Conservation (phyloP, 2,329 filamentous ascomycete genomes). For the Colletotrichum sp. region DNA sequence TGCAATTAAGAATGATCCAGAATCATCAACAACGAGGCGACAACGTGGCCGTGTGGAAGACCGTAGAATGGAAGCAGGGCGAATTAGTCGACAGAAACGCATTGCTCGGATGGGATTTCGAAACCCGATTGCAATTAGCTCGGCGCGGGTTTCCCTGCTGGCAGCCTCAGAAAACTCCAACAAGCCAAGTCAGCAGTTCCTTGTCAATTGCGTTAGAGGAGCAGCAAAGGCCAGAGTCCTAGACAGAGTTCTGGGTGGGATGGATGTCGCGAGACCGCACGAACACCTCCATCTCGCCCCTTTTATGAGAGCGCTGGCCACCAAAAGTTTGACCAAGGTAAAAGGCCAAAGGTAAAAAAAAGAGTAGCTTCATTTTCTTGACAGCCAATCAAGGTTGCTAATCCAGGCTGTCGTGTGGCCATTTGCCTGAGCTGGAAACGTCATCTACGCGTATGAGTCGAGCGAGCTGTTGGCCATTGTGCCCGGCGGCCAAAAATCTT, state of each 20-base stretch:
- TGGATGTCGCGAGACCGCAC: background rate
- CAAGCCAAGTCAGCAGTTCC: background rate
- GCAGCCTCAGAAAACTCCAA: background rate
- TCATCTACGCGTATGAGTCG: conserved; percentile 12
- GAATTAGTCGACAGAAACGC: background rate
- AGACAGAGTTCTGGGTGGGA: background rate
- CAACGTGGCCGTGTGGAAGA: background rate
- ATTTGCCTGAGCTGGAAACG: conserved; percentile 7
- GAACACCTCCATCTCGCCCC: background rate
- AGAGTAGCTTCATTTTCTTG: background rate
- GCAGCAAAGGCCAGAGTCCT: background rate
- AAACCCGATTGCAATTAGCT: conserved; percentile 12
- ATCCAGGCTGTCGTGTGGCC: conserved; percentile 8
- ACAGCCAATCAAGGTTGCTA: background rate
- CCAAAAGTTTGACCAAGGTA: background rate
- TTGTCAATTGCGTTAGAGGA: background rate
- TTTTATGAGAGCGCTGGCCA: background rate
- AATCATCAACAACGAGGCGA: background rate
- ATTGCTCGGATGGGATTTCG: conserved; percentile 10
- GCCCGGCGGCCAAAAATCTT: background rate
- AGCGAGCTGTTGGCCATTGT: background rate
- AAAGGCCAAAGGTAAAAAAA: background rate
- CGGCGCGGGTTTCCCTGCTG: conserved; percentile 6
- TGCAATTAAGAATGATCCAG: background rate
- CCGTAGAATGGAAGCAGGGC: background rate